These are phyloP conservation scores for Penicillium sp. DNA, from an alignment of 2,329 filamentous ascomycete species.

Conservation along the genomic window DNA sequence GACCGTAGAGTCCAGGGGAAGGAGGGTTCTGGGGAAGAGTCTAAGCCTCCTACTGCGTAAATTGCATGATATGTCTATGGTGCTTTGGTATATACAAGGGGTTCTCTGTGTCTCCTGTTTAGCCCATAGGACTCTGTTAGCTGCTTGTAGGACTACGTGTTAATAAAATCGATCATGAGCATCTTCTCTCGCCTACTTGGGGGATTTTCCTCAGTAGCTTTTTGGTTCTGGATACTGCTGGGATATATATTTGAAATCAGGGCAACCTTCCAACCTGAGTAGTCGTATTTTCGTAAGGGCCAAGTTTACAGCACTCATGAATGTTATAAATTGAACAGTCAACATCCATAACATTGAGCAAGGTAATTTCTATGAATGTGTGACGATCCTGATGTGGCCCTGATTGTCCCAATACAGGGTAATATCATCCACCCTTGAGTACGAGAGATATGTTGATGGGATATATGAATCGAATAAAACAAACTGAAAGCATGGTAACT, in stretches of 20 bases:
- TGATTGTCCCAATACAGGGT: neutral
- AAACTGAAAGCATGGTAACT: neutral
- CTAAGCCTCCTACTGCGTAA: slow-evolving; percentile 24
- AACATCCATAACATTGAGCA: too few species aligned
- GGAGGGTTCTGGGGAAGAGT: slow-evolving; percentile 24
- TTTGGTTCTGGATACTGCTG: neutral
- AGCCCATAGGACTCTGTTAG: neutral
- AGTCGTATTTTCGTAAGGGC: neutral
- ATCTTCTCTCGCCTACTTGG: neutral
- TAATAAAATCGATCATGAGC: neutral
- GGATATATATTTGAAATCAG: neutral
- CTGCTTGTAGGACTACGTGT: neutral
- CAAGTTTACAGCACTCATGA: neutral
- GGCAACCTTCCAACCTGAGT: neutral
- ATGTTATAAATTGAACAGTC: neutral
- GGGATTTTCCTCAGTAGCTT: neutral
- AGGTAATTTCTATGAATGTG: neutral
- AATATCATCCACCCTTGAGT: neutral
- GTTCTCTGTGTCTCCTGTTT: neutral
- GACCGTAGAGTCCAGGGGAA: slow-evolving; percentile 41
- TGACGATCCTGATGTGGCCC: neutral
- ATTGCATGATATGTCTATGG: neutral
- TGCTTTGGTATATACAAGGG: neutral
- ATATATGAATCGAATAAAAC: neutral
- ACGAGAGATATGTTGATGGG: neutral